Evolutionary conservation across 2,329 filamentous ascomycete species (phyloP), one percentile per base, ranked within the genome.

Genomic region (Colletotrichum sp.): DNA sequence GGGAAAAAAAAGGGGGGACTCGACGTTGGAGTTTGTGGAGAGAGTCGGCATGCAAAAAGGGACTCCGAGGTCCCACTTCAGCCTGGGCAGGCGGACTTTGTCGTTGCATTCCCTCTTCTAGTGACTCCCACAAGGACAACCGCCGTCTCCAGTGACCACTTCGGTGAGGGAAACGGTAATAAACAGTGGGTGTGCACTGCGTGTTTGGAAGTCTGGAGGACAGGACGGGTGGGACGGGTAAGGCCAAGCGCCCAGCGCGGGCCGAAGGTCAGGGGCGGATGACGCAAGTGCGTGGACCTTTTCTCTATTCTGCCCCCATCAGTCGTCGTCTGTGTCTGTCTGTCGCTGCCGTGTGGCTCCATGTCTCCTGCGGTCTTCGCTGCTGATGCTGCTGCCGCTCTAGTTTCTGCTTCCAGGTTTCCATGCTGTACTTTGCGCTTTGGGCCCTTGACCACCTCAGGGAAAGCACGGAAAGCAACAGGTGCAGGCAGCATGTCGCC

Each of bases 281-380:
- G 73, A 76, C 73, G 73, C 73, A 76, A 76, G 73, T 76, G 73
- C 64, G 73, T 76, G 73, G 73, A 73, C 63, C 73, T 63, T 64
- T 18, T 34, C 52, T 32, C 28, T 18, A 21, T 21, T 52, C 44
- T 52, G 44, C 44, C 30, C 49, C 59, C 59, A 62, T 36, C 68
- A 34, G 68, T 44, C 32, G 24, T 74, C 30, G 49, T 68, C 63
- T 32, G 36, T 68, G 28, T n/a, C 16, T n/a, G 28, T 30, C 28
- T 49, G 5, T 49, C 3, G 39, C 39, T 49, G 39, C 39, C 9
- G 39, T 49, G 39, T 49, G 39, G 39, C 39, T 49, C 39, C 39
- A 49, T 13, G 44, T 52, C 44, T 52, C 10, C 44, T 71, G 44
- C 69, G 69, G 60, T 67, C 66, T 71, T 62, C 39, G 44, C 60